A percentile compares a stretch with the other conserved stretches of the same genome.
Evolutionary conservation across 345 rosid species (phyloP).

Genomic region (Euphorbia tirucalli): DNA sequence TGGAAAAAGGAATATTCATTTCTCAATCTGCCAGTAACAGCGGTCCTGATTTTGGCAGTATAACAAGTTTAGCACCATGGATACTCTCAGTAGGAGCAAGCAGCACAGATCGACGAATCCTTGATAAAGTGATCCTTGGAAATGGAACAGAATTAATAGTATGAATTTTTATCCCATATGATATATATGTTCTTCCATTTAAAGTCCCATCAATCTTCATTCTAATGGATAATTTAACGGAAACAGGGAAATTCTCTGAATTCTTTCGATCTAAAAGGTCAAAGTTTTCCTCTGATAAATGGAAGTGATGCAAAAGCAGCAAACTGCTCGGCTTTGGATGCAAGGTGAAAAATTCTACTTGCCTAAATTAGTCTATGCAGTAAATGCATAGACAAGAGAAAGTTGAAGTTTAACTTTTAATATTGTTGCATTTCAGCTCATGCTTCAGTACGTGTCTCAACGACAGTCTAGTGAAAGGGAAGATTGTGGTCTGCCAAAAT

Average conservation of each 20-base stretch:
- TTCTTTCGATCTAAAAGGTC: background rate
- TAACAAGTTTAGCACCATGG: conserved; percentile 36
- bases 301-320: background rate
- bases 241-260: conserved; percentile 4
- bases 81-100: conserved; percentile 31
- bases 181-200: background rate
- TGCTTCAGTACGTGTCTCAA: conserved; percentile 30
- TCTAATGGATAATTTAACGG: background rate
- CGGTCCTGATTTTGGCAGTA: background rate
- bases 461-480: conserved; percentile 33
- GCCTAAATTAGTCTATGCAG: background rate
- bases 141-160: conserved; percentile 21
- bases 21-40: conserved; percentile 29
- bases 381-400: background rate
- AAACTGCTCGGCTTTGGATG: background rate
- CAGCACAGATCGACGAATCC: conserved; percentile 27
- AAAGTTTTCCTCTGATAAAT: background rate
- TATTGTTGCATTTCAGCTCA: conserved; percentile 23
- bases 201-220: background rate
- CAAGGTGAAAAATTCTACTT: background rate
- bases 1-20: conserved; percentile 30
- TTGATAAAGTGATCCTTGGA: conserved; percentile 26
- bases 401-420: background rate
- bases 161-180: conserved; percentile 1
- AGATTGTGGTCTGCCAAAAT: conserved; percentile 31